These are phyloP conservation scores for Aspergillus melleus DNA, from an alignment of 2,329 filamentous ascomycete genomes.

Conservation along the genomic window DNA sequence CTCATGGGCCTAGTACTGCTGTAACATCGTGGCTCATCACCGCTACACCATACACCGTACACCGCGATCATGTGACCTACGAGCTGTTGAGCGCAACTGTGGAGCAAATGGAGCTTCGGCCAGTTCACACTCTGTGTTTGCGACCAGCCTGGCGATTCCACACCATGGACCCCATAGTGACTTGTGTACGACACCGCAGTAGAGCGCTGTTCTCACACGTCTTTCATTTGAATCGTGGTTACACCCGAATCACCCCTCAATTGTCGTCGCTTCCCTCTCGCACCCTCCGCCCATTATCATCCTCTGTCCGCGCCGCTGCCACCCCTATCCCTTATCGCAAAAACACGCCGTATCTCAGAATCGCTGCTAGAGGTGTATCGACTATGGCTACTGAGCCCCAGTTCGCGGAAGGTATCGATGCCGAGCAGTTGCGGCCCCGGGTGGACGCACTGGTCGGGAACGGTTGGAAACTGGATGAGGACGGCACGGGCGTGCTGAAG, in stretches of 20 bases:
- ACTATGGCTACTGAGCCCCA: constrained; percentile 19
- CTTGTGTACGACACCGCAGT: not conserved
- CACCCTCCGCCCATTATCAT: not conserved
- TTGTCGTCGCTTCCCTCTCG: not conserved
- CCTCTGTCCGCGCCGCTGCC: not conserved
- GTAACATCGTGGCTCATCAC: too few relatives aligned
- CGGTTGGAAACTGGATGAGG: constrained; percentile 36
- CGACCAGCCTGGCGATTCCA: not conserved
- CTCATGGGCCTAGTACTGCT: too few relatives aligned
- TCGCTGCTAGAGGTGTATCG: constrained; percentile 19
- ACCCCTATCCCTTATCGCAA: not conserved
- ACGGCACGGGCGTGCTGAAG: constrained; percentile 36
- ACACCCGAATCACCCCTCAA: not conserved
- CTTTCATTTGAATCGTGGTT: not conserved
- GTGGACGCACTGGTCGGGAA: constrained; percentile 27
- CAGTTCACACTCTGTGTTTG: not conserved
- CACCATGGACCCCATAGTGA: not conserved
- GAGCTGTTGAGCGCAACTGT: not conserved
- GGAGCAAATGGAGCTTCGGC: not conserved
- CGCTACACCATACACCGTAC: too few relatives aligned
- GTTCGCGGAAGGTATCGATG: constrained; percentile 33
- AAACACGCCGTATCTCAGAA: not conserved
- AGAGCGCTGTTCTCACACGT: not conserved
- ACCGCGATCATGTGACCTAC: not conserved
- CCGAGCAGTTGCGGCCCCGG: constrained; percentile 23